These are phyloP conservation scores for Cytospora chrysosperma DNA, from an alignment of 2,329 filamentous ascomycete species.

Conservation along the genomic window DNA sequence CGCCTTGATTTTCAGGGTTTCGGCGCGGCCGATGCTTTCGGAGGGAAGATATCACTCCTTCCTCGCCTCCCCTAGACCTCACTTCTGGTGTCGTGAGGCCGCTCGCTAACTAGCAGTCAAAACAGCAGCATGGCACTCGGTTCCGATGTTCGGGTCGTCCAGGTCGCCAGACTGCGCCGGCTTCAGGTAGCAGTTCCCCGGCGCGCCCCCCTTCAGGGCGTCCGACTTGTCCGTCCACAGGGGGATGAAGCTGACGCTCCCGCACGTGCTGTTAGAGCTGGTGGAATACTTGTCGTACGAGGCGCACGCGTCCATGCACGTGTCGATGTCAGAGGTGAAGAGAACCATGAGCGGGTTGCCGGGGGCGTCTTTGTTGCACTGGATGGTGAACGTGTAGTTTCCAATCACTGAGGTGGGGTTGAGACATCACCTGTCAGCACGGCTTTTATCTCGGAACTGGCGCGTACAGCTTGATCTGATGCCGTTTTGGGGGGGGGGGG, in stretches of 20 bases:
- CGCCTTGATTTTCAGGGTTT: neutral
- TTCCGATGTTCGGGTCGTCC: slow-evolving; percentile 34
- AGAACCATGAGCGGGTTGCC: slow-evolving; percentile 39
- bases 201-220: slow-evolving; percentile 36
- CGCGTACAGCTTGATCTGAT: neutral
- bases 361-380: slow-evolving; percentile 44
- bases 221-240: slow-evolving; percentile 40
- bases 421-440: slow-evolving; percentile 17
- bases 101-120: slow-evolving; percentile 10
- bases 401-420: slow-evolving; percentile 35
- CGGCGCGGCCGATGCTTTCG: neutral
- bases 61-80: neutral
- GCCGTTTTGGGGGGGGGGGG: neutral
- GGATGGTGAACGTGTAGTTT: slow-evolving; percentile 39
- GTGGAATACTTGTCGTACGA: slow-evolving; percentile 38
- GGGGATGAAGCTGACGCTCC: slow-evolving; percentile 42
- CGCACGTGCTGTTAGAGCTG: slow-evolving; percentile 37
- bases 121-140: slow-evolving; percentile 39
- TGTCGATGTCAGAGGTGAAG: slow-evolving; percentile 43
- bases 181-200: slow-evolving; percentile 48
- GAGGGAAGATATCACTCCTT: neutral
- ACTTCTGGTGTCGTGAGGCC: neutral
- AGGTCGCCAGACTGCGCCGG: slow-evolving; percentile 34
- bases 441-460: neutral
- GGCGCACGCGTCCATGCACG: slow-evolving; percentile 49